These are phyloP conservation scores for Atractiella rhizophila DNA, from an alignment of 768 basidiomycete species.

Conservation along the genomic window DNA sequence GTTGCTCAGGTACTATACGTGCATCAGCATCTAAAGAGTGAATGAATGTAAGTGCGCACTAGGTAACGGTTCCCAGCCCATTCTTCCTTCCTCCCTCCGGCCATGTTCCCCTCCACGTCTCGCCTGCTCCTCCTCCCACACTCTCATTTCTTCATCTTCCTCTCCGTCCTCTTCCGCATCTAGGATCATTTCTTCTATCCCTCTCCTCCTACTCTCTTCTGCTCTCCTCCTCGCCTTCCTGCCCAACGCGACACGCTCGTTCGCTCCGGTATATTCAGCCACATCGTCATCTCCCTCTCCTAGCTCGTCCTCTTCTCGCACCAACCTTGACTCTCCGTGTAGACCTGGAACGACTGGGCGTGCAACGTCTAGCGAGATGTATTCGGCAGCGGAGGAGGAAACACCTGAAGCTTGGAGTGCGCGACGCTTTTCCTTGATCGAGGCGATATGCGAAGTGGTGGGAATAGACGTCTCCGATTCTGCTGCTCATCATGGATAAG, in stretches of 20 bases:
- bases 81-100: constrained; percentile 18
- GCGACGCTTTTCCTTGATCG: no score
- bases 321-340: constrained; percentile 23
- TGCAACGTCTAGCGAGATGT: constrained; percentile 22
- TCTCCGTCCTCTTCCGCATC: constrained; percentile 17
- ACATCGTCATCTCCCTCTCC: constrained; percentile 20
- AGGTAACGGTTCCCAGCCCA: constrained; percentile 6
- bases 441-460: no score
- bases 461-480: no score
- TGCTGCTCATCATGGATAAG: no score
- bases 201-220: constrained; percentile 19
- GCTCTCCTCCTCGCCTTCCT: constrained; percentile 22
- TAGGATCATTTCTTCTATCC: constrained; percentile 24
- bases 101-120: constrained; percentile 20
- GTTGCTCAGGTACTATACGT: no score
- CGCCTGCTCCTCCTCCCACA: constrained; percentile 21
- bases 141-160: constrained; percentile 19
- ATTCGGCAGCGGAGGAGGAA: no score
- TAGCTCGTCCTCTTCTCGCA: constrained; percentile 26
- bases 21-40: no score
- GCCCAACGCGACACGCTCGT: constrained; percentile 21
- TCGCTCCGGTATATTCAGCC: constrained; percentile 13
- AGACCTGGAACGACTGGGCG: constrained; percentile 19
- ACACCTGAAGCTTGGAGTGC: no score
- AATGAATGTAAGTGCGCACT: no score